These are phyloP conservation scores for Tricholoma hemisulphureum DNA, from an alignment of 768 basidiomycete species.

Conservation along the genomic window DNA sequence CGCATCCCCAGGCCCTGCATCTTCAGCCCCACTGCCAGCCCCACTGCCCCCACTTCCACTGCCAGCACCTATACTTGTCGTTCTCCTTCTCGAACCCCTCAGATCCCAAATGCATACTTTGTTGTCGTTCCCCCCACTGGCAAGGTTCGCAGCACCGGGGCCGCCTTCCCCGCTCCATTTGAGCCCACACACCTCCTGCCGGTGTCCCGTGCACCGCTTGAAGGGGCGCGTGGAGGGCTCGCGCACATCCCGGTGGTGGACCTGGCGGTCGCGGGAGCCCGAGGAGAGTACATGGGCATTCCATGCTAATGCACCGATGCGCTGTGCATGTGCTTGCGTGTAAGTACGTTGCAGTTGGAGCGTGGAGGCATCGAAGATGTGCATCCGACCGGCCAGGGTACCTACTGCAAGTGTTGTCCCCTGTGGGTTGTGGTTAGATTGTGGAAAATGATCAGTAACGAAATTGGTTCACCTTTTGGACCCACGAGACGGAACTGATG, in stretches of 20 bases:
- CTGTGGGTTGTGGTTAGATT: conserved; percentile 24
- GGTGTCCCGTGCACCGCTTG: conserved; percentile 68
- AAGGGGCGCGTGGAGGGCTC: conserved; percentile 65
- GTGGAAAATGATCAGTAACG: not conserved
- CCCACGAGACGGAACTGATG: conserved; percentile 91
- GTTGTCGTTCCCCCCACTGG: conserved; percentile 97
- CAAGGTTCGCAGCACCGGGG: conserved; percentile 54
- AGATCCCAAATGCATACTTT: conserved; percentile 98
- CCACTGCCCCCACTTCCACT: conserved; percentile 17
- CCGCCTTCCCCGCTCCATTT: conserved; percentile 74
- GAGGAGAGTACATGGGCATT: conserved; percentile 84
- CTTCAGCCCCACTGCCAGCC: conserved; percentile 24
- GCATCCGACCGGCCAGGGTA: conserved; percentile 82
- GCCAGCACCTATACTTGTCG: conserved; percentile 19
- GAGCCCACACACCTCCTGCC: conserved; percentile 95
- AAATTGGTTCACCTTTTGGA: conserved; percentile 53
- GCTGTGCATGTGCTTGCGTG: conserved; percentile 77
- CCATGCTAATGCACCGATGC: conserved; percentile 95
- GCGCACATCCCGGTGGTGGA: conserved; percentile 91
- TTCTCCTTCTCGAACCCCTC: conserved; percentile 42
- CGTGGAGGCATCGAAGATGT: conserved; percentile 89
- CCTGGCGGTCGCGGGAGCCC: conserved; percentile 86
- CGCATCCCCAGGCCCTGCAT: conserved; percentile 41
- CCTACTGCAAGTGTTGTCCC: conserved; percentile 92
- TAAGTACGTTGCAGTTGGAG: conserved; percentile 79